A percentile compares a stretch with the other conserved stretches of the same genome.
phyloP scores from a whole-genome alignment of 1,284 basidiomycete genomes.

The Mycena citricolor region DNA sequence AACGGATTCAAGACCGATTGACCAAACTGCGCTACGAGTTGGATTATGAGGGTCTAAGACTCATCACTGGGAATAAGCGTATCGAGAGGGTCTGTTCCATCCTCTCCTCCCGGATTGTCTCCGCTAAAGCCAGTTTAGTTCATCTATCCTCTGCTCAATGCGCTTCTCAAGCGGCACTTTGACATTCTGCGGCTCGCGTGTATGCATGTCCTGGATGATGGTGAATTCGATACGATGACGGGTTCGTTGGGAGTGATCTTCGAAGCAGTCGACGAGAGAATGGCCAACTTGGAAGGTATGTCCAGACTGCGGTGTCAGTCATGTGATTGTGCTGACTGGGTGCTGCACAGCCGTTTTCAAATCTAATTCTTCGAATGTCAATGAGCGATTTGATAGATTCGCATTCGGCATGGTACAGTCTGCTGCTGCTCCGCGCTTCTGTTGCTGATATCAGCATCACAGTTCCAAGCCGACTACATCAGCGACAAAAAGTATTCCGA shows the following conservation, averaged over 20 bases:
- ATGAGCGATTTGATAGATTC: slow-evolving; percentile 35
- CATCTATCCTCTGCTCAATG: slow-evolving; percentile 38
- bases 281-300: slow-evolving; percentile 36
- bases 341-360: slow-evolving; percentile 37
- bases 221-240: slow-evolving; percentile 35
- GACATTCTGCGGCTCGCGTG: slow-evolving; percentile 37
- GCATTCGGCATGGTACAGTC: slow-evolving; percentile 39
- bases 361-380: slow-evolving; percentile 35
- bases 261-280: slow-evolving; percentile 33
- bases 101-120: not conserved
- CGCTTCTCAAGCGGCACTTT: slow-evolving; percentile 38
- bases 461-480: not conserved
- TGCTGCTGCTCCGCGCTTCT: not conserved
- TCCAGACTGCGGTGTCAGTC: not conserved
- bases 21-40: slow-evolving; percentile 28
- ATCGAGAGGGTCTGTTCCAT: slow-evolving; percentile 30
- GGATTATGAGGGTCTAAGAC: slow-evolving; percentile 25
- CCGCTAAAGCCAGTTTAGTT: slow-evolving; percentile 31
- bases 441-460: not conserved
- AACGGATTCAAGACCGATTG: slow-evolving; percentile 25
- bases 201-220: slow-evolving; percentile 35
- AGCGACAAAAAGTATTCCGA: not conserved
- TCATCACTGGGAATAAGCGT: slow-evolving; percentile 30
- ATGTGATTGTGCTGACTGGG: not conserved
- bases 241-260: slow-evolving; percentile 33